Conservation (phyloP, 1,139 yeast species). For the Hyphopichia khmerensis region DNA sequence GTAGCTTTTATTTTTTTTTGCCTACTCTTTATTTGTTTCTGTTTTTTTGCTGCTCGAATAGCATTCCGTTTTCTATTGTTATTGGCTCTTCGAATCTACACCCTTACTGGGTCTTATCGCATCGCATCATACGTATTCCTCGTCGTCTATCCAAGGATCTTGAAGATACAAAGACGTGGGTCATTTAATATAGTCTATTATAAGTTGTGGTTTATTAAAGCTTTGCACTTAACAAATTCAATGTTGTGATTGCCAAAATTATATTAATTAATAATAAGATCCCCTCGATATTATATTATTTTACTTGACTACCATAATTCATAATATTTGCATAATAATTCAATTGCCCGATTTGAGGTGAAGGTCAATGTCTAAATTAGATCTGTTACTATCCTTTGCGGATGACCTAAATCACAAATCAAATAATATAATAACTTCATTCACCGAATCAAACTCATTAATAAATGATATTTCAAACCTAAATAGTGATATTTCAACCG, state of each 20-base stretch:
- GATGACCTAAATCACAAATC: slow-evolving; percentile 31
- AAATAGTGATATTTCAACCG: slow-evolving; percentile 21
- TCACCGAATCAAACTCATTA: slow-evolving; percentile 21
- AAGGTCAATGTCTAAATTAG: slow-evolving; percentile 20
- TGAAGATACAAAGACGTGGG: not conserved
- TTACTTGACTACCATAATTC: not conserved
- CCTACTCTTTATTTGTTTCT: not conserved
- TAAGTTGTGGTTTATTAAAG: no score
- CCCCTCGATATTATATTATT: no score
- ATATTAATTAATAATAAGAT: not conserved
- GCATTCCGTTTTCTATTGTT: not conserved
- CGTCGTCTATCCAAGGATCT: not conserved
- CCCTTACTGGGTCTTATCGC: not conserved
- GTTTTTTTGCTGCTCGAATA: not conserved
- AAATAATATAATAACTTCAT: slow-evolving; percentile 19
- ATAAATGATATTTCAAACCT: slow-evolving; percentile 19
- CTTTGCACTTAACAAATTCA: no score
- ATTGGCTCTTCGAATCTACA: not conserved
- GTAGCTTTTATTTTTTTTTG: not conserved
- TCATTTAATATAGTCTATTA: no score
- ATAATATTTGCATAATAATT: no score
- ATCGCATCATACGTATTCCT: not conserved
- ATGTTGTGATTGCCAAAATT: not conserved
- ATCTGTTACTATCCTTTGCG: slow-evolving; percentile 28
- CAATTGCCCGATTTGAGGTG: no score